phyloP scores from a whole-genome alignment of 495 filamentous ascomycete genomes.

The Friedmanniomyces endolithicus region DNA sequence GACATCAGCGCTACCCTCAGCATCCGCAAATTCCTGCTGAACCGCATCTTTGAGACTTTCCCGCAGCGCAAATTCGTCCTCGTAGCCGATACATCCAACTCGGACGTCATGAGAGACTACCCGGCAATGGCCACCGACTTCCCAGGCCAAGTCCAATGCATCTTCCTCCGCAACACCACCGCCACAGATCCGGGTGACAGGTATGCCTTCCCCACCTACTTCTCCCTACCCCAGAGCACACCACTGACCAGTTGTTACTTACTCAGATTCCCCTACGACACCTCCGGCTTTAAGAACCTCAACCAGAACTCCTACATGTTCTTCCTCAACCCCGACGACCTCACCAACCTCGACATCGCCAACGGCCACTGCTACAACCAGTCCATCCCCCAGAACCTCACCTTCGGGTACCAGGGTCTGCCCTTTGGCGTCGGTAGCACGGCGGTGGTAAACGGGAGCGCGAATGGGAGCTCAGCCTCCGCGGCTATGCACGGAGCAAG shows the following conservation, averaged over 20 bases:
- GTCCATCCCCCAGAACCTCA: constrained; percentile 51
- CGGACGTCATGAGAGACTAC: constrained; percentile 64
- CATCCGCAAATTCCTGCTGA: constrained; percentile 54
- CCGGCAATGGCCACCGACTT: constrained; percentile 51
- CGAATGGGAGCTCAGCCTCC: background rate
- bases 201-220: constrained; percentile 28
- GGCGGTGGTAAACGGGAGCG: constrained; percentile 2
- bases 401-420: constrained; percentile 50
- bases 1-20: constrained; percentile 57
- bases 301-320: constrained; percentile 62
- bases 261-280: constrained; percentile 42
- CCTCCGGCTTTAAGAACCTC: constrained; percentile 51
- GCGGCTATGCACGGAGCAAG: background rate
- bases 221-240: background rate
- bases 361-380: constrained; percentile 57
- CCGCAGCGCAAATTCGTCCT: constrained; percentile 64
- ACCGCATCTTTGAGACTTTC: constrained; percentile 61
- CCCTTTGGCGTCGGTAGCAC: constrained; percentile 2
- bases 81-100: constrained; percentile 65
- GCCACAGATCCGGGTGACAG: constrained; percentile 48
- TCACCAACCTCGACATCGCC: constrained; percentile 52
- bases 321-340: constrained; percentile 57
- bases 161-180: constrained; percentile 61
- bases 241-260: background rate
- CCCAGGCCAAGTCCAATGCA: constrained; percentile 63